Evolutionary conservation across 495 filamentous ascomycete genomes (phyloP).

Genomic region (Penicillium mononematosum): DNA sequence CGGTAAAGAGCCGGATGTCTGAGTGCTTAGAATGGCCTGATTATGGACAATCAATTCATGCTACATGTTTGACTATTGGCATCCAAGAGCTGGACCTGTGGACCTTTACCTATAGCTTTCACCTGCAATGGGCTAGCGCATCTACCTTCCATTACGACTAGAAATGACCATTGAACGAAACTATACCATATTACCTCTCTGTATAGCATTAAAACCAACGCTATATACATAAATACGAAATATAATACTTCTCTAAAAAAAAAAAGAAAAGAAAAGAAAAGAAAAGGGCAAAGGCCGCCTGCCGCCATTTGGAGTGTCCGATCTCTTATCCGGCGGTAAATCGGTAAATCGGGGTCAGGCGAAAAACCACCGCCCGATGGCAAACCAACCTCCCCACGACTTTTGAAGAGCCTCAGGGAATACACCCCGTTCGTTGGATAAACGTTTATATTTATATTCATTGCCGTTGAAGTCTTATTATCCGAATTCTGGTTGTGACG

Average conservation of each 20-base stretch:
- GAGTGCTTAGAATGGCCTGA: neutral
- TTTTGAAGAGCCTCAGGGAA: neutral
- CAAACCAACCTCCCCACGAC: slow-evolving; percentile 14
- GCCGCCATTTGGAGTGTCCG: slow-evolving; percentile 7
- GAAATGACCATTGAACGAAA: slow-evolving; percentile 3
- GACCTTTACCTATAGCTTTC: neutral
- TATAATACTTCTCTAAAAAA: neutral
- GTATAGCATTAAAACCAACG: neutral
- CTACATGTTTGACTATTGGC: neutral
- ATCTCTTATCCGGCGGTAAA: slow-evolving; percentile 29
- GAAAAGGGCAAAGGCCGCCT: neutral
- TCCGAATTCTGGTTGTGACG: neutral
- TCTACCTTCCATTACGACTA: neutral
- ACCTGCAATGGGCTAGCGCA: neutral
- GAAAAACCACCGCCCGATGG: slow-evolving; percentile 31
- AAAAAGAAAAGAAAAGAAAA: neutral
- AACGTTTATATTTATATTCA: neutral
- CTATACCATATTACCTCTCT: neutral
- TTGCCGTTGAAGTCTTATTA: slow-evolving; percentile 2
- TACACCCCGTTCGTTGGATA: neutral
- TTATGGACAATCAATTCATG: neutral
- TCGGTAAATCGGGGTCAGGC: slow-evolving; percentile 27
- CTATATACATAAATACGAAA: neutral
- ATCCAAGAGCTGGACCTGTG: slow-evolving; percentile 4
- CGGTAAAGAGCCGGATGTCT: slow-evolving; percentile 21